These are phyloP conservation scores for Cystofilobasidium macerans DNA, from an alignment of 768 basidiomycete genomes.

Conservation along the genomic window DNA sequence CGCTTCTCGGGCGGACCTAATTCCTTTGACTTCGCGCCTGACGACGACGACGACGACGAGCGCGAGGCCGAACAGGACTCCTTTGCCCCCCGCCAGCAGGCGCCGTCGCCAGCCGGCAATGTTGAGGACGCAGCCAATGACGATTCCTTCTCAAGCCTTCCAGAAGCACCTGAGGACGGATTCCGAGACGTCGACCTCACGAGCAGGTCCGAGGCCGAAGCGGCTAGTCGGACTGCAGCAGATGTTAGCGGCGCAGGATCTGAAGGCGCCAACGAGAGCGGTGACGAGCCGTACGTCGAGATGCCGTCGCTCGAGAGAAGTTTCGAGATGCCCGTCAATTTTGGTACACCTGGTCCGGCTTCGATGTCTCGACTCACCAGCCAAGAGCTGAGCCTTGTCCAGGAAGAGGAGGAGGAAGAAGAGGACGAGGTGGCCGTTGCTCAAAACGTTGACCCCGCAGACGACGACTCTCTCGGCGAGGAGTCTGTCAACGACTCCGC, in stretches of 20 bases:
- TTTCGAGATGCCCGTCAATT: neutral
- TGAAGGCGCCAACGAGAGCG: neutral
- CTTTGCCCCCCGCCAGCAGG: neutral
- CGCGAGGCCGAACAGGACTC: slow-evolving; percentile 7
- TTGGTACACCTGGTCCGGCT: neutral
- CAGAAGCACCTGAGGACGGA: neutral
- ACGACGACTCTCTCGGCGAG: neutral
- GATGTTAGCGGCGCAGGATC: too few species aligned
- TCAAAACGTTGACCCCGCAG: too few species aligned
- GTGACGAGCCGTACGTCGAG: neutral
- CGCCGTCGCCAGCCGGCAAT: neutral
- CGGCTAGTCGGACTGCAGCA: neutral
- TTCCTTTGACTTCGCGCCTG: neutral
- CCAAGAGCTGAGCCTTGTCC: slow-evolving; percentile 16
- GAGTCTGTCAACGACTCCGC: neutral
- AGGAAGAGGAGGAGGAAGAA: slow-evolving; percentile 17
- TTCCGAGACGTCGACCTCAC: slow-evolving; percentile 1
- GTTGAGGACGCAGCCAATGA: neutral
- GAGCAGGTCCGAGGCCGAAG: neutral
- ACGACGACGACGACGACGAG: neutral
- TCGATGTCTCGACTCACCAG: neutral
- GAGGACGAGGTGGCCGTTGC: neutral
- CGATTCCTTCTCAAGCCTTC: neutral
- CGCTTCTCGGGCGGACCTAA: neutral
- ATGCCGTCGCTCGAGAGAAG: neutral